Conservation (phyloP, 148 eudicot species). For the Rhododendron ferrugineum region DNA sequence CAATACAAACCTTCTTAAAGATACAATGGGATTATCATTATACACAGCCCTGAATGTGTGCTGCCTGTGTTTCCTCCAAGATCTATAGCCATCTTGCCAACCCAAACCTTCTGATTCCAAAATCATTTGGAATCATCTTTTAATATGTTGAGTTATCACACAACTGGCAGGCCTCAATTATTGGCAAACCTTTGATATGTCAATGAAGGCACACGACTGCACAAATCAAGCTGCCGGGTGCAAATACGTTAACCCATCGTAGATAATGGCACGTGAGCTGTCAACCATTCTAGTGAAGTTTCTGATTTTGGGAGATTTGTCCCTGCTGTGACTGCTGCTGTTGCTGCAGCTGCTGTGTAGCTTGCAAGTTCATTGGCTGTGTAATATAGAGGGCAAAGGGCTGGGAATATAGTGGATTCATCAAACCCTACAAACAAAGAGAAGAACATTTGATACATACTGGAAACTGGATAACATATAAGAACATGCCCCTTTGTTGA, state of each 20-base stretch:
- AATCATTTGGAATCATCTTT: neutral
- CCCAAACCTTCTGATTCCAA: too few relatives aligned
- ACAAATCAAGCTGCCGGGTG: constrained; percentile 55
- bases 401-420: constrained; percentile 97
- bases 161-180: too few relatives aligned
- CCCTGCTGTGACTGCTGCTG: constrained; percentile 60
- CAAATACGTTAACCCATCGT: constrained; percentile 54
- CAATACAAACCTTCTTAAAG: too few relatives aligned
- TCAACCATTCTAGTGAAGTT: constrained; percentile 77
- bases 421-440: constrained; percentile 46
- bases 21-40: too few relatives aligned
- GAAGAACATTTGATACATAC: neutral
- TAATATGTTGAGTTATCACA: too few relatives aligned
- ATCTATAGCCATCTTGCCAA: too few relatives aligned
- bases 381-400: constrained; percentile 77
- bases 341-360: constrained; percentile 4
- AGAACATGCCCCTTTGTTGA: too few relatives aligned
- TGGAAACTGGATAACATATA: neutral
- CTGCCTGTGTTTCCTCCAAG: too few relatives aligned
- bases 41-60: too few relatives aligned
- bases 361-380: constrained; percentile 68
- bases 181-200: too few relatives aligned
- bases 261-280: neutral
- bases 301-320: constrained; percentile 65
- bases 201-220: constrained; percentile 31